Evolutionary conservation across 2,329 filamentous ascomycete species (phyloP).

Genomic region (Cladosporium sp.): DNA sequence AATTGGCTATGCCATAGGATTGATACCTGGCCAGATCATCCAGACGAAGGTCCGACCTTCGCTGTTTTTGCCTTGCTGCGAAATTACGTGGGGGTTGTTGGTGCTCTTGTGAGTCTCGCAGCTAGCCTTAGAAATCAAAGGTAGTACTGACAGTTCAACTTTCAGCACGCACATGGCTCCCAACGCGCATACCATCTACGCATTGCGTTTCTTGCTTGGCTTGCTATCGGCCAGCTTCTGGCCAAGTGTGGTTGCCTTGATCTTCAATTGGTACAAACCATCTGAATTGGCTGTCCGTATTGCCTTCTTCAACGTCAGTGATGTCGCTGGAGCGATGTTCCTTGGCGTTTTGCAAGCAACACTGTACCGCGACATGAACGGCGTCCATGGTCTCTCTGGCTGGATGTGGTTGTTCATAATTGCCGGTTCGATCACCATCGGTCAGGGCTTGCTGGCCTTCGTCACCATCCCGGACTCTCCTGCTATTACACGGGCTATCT

Average conservation of each 20-base stretch:
- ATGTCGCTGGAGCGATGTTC: constrained; percentile 38
- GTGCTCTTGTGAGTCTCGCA: background rate
- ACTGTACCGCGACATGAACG: constrained; percentile 42
- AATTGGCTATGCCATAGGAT: constrained; percentile 23
- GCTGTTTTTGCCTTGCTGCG: constrained; percentile 3
- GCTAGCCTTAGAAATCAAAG: background rate
- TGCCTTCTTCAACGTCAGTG: constrained; percentile 35
- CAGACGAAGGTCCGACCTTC: constrained; percentile 20
- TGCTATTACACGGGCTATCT: constrained; percentile 52
- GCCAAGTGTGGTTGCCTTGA: constrained; percentile 41
- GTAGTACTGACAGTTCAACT: background rate
- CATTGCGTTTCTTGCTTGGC: constrained; percentile 7
- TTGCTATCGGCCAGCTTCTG: constrained; percentile 8
- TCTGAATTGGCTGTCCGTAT: constrained; percentile 43
- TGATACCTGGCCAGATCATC: constrained; percentile 21
- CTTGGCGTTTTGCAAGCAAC: constrained; percentile 57
- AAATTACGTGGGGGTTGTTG: constrained; percentile 6
- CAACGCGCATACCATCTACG: constrained; percentile 9
- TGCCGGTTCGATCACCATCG: constrained; percentile 15
- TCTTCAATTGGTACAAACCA: constrained; percentile 46
- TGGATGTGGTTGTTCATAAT: constrained; percentile 22
- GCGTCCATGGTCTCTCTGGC: constrained; percentile 19
- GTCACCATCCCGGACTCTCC: constrained; percentile 13
- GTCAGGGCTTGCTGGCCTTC: constrained; percentile 11
- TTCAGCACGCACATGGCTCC: background rate